Percentiles rank a stretch among this genome's conserved stretches.
Conservation (phyloP, 148 eudicot species). For the Rhododendron griersonianum region DNA sequence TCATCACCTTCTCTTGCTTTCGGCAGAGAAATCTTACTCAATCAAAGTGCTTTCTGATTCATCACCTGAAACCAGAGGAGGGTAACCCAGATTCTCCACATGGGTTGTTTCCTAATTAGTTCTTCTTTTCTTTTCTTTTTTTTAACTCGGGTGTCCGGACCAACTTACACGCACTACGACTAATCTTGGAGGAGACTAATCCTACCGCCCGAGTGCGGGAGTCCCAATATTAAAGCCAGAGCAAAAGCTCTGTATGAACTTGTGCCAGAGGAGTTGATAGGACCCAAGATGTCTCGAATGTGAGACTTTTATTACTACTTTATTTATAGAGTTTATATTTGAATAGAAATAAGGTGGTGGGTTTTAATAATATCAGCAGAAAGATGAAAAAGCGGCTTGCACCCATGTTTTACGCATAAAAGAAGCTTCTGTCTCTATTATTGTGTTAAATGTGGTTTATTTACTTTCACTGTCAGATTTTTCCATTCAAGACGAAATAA, state of each 20-base stretch:
- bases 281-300: not conserved
- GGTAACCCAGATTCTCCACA: conserved; percentile 3
- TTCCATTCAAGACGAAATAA: not conserved
- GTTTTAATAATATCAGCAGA: not conserved
- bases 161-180: not conserved
- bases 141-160: too few relatives aligned
- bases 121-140: too few relatives aligned
- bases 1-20: conserved; percentile 17
- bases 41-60: conserved; percentile 17
- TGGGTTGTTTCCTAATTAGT: conserved; percentile 13
- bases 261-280: not conserved
- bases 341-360: not conserved
- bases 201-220: not conserved
- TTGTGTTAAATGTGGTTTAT: not conserved
- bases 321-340: not conserved
- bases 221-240: not conserved
- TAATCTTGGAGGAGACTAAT: not conserved
- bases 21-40: conserved; percentile 12
- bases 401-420: not conserved
- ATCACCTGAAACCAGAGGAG: not conserved
- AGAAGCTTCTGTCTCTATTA: too few relatives aligned
- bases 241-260: not conserved
- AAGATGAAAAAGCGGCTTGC: not conserved
- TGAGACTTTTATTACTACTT: not conserved
- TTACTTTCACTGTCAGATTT: not conserved